Evolutionary conservation across 1,284 basidiomycete species (phyloP), one percentile per base, ranked within the genome.

Genomic region (Apiotrichum sp.): DNA sequence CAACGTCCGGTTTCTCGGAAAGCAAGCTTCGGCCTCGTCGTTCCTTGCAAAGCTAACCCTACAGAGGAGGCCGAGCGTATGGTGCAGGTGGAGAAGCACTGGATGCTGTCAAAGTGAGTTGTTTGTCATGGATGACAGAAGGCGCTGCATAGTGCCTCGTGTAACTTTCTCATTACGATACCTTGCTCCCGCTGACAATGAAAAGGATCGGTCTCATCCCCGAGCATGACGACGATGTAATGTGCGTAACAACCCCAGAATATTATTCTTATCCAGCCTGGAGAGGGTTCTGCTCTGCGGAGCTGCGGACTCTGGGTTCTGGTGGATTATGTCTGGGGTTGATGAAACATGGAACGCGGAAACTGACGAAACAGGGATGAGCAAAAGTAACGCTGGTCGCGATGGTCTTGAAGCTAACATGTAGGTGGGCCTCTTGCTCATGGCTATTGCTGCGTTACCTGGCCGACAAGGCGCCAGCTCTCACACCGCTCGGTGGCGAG

Each of bases 161-260:
- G 7, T 38, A 7, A 8, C 13, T 38, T 7, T 13, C 36, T 38
- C 36, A 7, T 38, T 38, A 8, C 22, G 32, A 13, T 14, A n/a
- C 14, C 42, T 43, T 13, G 31, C 44, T 8, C 9, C 22, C 32
- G n/a, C 50, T 49, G 16, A 36, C 22, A 38, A 40, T 35, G 40
- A 4, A 13, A 11, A 73, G 72, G 61, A 74, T 89, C 51, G 87
- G 87, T 67, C 72, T 79, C 64, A 82, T 83, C 47, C 81, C 82
- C 6, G 88, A 91, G 67, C 85, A 84, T 67, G 88, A 90, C 69
- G 88, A 89, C 75, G 87, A 91, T 74, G 87, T 90, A 46, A 88
- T 89, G 87, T 71, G 45, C 65, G 69, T 61, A 3, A 14, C 8
- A 14, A 44, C 16, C 16, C 42, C n/a, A 44, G 42, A 44, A 8